Evolutionary conservation across 177 flowering plant species (phyloP).

Genomic region (Vitis hybrid): DNA sequence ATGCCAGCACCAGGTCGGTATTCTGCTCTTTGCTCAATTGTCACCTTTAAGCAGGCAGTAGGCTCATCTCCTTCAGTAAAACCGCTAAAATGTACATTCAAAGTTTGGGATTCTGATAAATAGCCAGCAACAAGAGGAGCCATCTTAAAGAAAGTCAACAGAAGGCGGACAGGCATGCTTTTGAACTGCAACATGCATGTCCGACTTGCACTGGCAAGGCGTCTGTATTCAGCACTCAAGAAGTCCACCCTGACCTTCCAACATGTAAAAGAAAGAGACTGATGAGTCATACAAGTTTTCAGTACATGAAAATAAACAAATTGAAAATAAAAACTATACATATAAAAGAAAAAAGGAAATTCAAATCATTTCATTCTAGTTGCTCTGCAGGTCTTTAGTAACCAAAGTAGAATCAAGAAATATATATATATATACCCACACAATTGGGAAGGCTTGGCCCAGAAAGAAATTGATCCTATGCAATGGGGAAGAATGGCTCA

Average conservation of each 20-base stretch:
- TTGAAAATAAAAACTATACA: not conserved
- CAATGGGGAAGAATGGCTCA: too few species aligned
- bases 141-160: constrained; percentile 58
- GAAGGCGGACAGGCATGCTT: constrained; percentile 61
- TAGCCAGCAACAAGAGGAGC: constrained; percentile 74
- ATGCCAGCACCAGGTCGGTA: constrained; percentile 67
- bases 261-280: constrained; percentile 8
- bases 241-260: constrained; percentile 75
- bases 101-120: constrained; percentile 64
- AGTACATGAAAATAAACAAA: not conserved
- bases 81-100: constrained; percentile 49
- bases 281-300: not conserved
- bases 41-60: constrained; percentile 68
- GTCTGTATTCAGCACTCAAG: constrained; percentile 48
- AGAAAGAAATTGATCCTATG: not conserved
- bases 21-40: constrained; percentile 79
- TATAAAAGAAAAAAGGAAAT: not conserved
- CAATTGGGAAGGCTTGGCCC: not conserved
- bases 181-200: constrained; percentile 74
- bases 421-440: too few species aligned
- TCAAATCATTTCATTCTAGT: not conserved
- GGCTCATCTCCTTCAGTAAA: constrained; percentile 54
- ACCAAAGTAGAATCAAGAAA: too few species aligned
- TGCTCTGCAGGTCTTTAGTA: not conserved
- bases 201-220: constrained; percentile 52